A percentile compares a stretch with the other conserved stretches of the same genome.
phyloP scores from a whole-genome alignment of 768 basidiomycete species.

The Leucocoprinus sp. region DNA sequence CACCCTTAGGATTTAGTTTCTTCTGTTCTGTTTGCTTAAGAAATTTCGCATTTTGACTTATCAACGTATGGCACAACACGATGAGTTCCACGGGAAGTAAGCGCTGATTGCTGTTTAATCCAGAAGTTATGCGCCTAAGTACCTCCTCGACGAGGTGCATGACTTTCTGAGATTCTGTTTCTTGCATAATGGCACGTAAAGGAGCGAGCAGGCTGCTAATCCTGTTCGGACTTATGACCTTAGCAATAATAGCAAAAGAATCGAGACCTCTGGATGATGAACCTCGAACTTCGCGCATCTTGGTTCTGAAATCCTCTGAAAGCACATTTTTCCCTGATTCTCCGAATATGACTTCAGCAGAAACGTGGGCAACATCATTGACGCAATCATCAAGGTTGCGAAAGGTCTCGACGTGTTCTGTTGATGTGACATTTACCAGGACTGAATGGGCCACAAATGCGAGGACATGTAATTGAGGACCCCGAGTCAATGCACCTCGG shows the following conservation, averaged over 20 bases:
- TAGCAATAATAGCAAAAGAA: slow-evolving; percentile 75
- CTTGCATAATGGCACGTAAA: slow-evolving; percentile 75
- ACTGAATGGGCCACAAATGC: slow-evolving; percentile 80
- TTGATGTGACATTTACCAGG: slow-evolving; percentile 67
- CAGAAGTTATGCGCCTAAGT: slow-evolving; percentile 70
- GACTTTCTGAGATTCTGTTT: slow-evolving; percentile 71
- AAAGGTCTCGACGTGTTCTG: slow-evolving; percentile 45
- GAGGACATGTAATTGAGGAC: slow-evolving; percentile 90
- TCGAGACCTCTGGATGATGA: slow-evolving; percentile 82
- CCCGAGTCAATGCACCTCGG: slow-evolving; percentile 75
- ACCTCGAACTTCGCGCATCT: slow-evolving; percentile 83
- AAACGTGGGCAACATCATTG: slow-evolving; percentile 70
- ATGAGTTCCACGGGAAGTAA: slow-evolving; percentile 65
- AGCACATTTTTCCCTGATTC: slow-evolving; percentile 86
- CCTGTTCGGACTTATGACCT: slow-evolving; percentile 65
- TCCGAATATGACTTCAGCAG: slow-evolving; percentile 88
- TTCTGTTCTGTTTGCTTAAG: slow-evolving; percentile 49
- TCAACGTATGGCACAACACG: slow-evolving; percentile 78
- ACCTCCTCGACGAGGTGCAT: slow-evolving; percentile 87
- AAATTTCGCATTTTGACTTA: slow-evolving; percentile 87
- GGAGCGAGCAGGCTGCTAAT: slow-evolving; percentile 74
- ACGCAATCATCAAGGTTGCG: slow-evolving; percentile 67
- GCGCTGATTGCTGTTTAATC: slow-evolving; percentile 76
- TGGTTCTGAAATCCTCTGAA: slow-evolving; percentile 88
- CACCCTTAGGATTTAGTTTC: slow-evolving; percentile 34